Evolutionary conservation across 208 protist genomes (phyloP).

Genomic region (Blechomonas ayalai): DNA sequence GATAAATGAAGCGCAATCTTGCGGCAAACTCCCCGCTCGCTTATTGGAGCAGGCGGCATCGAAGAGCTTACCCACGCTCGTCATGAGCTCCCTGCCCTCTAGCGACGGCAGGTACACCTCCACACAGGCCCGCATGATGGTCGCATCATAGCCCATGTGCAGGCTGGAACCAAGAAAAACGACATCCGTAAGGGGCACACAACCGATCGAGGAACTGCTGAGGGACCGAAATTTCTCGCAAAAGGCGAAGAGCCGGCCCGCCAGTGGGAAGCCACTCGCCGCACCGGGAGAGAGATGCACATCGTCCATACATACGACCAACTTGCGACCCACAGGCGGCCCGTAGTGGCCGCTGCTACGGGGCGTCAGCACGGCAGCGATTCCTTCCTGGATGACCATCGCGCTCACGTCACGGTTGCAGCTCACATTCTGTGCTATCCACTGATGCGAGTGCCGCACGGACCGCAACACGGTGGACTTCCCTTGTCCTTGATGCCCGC

Average conservation of each 20-base stretch:
- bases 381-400: constrained; percentile 43
- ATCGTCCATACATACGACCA: constrained; percentile 85
- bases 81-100: constrained; percentile 44
- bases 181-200: constrained; percentile 43
- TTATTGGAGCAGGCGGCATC: constrained; percentile 32
- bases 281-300: constrained; percentile 40
- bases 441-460: constrained; percentile 40
- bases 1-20: constrained; percentile 38
- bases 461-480: constrained; percentile 68
- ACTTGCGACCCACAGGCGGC: constrained; percentile 44
- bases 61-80: constrained; percentile 49
- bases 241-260: constrained; percentile 52
- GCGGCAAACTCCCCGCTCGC: constrained; percentile 38
- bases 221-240: constrained; percentile 57
- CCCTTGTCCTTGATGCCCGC: constrained; percentile 35
- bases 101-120: constrained; percentile 51
- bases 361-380: constrained; percentile 31
- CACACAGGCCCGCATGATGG: constrained; percentile 22
- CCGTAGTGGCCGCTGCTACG: constrained; percentile 44
- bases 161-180: constrained; percentile 38
- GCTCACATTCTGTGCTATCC: constrained; percentile 44
- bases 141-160: constrained; percentile 8
- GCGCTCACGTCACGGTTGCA: constrained; percentile 36
- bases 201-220: constrained; percentile 47
- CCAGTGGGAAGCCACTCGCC: constrained; percentile 14